phyloP scores from a whole-genome alignment of 2,329 filamentous ascomycete genomes.

The Aureobasidium mangrovei region DNA sequence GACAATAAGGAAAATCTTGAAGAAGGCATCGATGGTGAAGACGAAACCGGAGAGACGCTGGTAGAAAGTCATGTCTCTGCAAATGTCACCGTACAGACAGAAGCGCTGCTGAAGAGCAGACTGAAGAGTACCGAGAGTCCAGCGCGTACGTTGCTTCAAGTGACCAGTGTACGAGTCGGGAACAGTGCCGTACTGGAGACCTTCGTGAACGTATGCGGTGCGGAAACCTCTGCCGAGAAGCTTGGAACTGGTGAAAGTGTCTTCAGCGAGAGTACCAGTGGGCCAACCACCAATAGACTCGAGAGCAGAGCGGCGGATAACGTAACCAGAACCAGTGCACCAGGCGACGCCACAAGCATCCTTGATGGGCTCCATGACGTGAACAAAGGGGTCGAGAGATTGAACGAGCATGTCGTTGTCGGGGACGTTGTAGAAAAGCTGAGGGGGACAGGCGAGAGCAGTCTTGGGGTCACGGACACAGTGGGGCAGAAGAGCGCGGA shows the following conservation, averaged over 20 bases:
- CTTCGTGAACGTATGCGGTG: slow-evolving; percentile 52
- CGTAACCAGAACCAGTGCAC: slow-evolving; percentile 57
- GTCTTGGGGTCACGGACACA: slow-evolving; percentile 47
- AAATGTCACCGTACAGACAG: slow-evolving; percentile 36
- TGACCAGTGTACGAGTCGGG: slow-evolving; percentile 49
- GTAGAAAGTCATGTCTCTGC: slow-evolving; percentile 46
- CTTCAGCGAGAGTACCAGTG: slow-evolving; percentile 51
- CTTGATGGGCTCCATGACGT: slow-evolving; percentile 41
- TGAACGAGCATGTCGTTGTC: slow-evolving; percentile 50
- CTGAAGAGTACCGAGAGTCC: slow-evolving; percentile 48
- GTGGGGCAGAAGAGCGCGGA: slow-evolving; percentile 52
- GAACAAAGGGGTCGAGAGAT: slow-evolving; percentile 50
- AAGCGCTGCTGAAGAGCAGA: slow-evolving; percentile 53
- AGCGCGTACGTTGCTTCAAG: slow-evolving; percentile 49
- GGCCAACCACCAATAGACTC: slow-evolving; percentile 55
- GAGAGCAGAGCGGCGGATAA: slow-evolving; percentile 50
- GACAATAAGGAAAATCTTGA: slow-evolving; percentile 49
- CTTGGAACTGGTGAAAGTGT: slow-evolving; percentile 50
- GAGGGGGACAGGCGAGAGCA: slow-evolving; percentile 52
- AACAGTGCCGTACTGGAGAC: slow-evolving; percentile 52
- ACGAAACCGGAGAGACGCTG: slow-evolving; percentile 40
- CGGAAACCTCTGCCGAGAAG: slow-evolving; percentile 55
- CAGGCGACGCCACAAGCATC: slow-evolving; percentile 46
- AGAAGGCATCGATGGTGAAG: slow-evolving; percentile 34
- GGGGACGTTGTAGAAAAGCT: slow-evolving; percentile 56